Base-by-base conservation (phyloP, 2,329 filamentous ascomycete genomes). In the Pyricularia pennisetigena region DNA sequence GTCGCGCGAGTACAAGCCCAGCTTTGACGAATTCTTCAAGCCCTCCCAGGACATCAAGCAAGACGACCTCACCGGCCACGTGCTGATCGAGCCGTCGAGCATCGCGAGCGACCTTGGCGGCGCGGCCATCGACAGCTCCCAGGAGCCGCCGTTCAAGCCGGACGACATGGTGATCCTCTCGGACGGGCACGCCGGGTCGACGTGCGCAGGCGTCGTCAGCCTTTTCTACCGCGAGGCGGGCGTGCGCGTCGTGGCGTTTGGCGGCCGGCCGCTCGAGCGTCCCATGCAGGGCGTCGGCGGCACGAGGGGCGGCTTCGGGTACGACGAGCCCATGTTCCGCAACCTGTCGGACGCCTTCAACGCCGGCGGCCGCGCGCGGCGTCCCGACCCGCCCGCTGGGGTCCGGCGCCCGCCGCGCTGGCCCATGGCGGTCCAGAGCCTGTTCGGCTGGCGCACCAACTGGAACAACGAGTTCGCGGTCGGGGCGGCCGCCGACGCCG, bases 281-380 rank as follows among this genome's bases (percentile, higher is more conserved):
- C 83, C 85, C 0, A 90, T 88, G 79, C 86, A 89, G 77, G 82
- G 81, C 2, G 79, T 89, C 20, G 86, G 88, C 16, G 88, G 88
- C 16, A 82, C 85, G 49, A 86, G 88, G 71, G 88, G 88, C 24
- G 79, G 76, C 57, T 61, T 61, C 57, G 57, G 24, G 24, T 28
- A 62, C 23, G 78, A 76, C 7, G 59, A 30, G 20, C 28, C 30
- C 28, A 66, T 65, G 4, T 76, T 71, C 69, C 73, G 68, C 26
- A 64, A 69, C 23, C n/a, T 69, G n/a, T 66, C 72, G 64, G 69
- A 72, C 4, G 72, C 74, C 30, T 16, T 23, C 65, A 20, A 16
- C 63, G 28, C 63, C 20, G 16, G 24, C 49, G 41, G 28, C 12
- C 20, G 10, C 2, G 20, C 49, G 7, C 54, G 35, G 2, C 24